Base-by-base conservation (phyloP, 2,329 filamentous ascomycete genomes). In the Bipolaris gigantea region DNA sequence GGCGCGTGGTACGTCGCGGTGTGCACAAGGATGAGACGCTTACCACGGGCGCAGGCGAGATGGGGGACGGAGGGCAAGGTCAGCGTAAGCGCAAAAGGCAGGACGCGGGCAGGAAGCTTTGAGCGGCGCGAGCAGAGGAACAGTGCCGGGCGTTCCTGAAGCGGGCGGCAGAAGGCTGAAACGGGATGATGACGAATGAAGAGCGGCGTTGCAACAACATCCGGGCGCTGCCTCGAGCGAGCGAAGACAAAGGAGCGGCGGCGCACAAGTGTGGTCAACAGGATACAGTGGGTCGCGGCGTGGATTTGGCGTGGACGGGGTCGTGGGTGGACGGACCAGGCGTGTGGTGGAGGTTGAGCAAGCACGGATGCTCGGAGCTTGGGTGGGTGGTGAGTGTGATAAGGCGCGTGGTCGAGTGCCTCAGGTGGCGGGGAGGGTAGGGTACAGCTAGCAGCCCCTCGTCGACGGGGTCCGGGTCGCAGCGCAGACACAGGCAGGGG, bases 91-190 rank as follows among this genome's bases (percentile, higher is more conserved):
- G 33, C 52, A 44, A 48, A 33, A 53, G 18, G 41, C 44, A 44
- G 35, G 36, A 53, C 19, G 41, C 44, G 41, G 33, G 27, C 42
- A 25, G 39, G 50, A 36, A 47, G 48, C 49, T 46, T 50, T 18
- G 43, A 45, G 38, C 52, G 50, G 56, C 53, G 51, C 55, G 52
- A 42, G 61, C 47, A 53, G 53, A 54, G 53, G 55, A 56, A 48
- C 52, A 57, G 56, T 52, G 60, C 50, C 56, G 53, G 63, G 61
- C 41, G 61, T 55, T 59, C 50, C 61, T 59, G 60, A 57, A 55
- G 63, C 56, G 61, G 61, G 49, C 59, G 55, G 60, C 61, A 54
- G 65, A 66, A 73, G 72, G 72, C 72, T 74, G 72, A 71, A 68
- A 69, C 66, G 59, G 60, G 60, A 61, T 70, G 70, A 71, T 70